phyloP scores from a whole-genome alignment of 73 alveolate genomes.

The Symbiodinium pilosum region DNA sequence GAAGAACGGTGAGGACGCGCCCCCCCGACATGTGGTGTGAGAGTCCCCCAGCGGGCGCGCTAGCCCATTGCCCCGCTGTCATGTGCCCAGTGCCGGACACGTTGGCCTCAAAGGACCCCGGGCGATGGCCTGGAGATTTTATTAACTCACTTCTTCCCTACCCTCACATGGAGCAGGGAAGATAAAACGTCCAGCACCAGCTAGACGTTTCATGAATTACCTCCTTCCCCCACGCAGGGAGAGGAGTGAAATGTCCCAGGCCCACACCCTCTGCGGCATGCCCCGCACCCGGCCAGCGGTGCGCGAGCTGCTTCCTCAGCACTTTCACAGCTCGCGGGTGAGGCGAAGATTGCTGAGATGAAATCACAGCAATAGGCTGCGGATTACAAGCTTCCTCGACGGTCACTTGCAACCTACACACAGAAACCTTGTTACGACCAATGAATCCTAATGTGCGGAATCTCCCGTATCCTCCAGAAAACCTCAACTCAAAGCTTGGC shows the following conservation, averaged over 20 bases:
- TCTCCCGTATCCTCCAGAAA: too few relatives aligned
- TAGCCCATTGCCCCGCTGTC: neutral
- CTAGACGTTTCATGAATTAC: too few relatives aligned
- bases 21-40: neutral
- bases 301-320: neutral
- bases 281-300: neutral
- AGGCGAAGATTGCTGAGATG: too few relatives aligned
- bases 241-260: neutral
- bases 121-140: neutral
- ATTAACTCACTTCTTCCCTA: neutral
- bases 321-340: neutral
- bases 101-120: neutral
- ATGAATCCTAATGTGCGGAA: too few relatives aligned
- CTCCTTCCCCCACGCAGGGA: too few relatives aligned
- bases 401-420: too few relatives aligned
- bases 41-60: neutral
- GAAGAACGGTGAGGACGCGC: neutral
- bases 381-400: too few relatives aligned
- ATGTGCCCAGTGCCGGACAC: neutral
- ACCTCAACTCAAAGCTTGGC: too few relatives aligned
- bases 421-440: too few relatives aligned
- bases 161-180: neutral
- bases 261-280: neutral
- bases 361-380: too few relatives aligned
- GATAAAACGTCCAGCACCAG: too few relatives aligned